phyloP scores from a whole-genome alignment of 148 eudicot species.

The Vaccinium darrowii region DNA sequence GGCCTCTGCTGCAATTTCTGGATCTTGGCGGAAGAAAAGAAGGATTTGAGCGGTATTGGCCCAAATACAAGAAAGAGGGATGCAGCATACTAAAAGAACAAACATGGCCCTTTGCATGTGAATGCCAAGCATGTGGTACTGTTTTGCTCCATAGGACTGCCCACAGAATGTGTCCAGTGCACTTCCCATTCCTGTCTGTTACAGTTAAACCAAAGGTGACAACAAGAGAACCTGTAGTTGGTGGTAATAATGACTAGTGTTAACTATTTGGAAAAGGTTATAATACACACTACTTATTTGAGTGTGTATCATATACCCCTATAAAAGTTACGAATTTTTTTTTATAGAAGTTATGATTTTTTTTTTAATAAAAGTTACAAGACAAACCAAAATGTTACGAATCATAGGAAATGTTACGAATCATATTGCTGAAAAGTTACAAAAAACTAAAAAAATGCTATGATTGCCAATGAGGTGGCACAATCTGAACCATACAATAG shows the following conservation, averaged over 20 bases:
- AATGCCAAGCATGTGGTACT: constrained; percentile 60
- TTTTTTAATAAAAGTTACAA: too few relatives aligned
- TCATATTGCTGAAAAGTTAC: too few relatives aligned
- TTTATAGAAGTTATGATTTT: too few relatives aligned
- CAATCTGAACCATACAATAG: too few relatives aligned
- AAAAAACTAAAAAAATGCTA: too few relatives aligned
- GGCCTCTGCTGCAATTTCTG: constrained; percentile 53
- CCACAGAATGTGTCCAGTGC: constrained; percentile 72
- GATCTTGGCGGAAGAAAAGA: constrained; percentile 50
- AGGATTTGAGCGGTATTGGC: constrained; percentile 46
- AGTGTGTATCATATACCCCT: too few relatives aligned
- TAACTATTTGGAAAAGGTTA: not conserved
- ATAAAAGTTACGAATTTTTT: too few relatives aligned
- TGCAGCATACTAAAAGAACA: constrained; percentile 39
- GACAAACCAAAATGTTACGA: too few relatives aligned
- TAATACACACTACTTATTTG: too few relatives aligned
- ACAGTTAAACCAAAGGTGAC: not conserved
- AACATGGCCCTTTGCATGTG: constrained; percentile 66
- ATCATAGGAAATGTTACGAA: too few relatives aligned
- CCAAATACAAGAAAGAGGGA: constrained; percentile 58
- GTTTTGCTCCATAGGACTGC: constrained; percentile 52
- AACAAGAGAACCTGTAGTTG: not conserved
- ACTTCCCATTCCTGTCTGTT: constrained; percentile 53
- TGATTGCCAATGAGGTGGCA: too few relatives aligned
- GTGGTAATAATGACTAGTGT: not conserved